Base-by-base conservation (phyloP, 306 rosid genomes). In the Cicer cuneatum region DNA sequence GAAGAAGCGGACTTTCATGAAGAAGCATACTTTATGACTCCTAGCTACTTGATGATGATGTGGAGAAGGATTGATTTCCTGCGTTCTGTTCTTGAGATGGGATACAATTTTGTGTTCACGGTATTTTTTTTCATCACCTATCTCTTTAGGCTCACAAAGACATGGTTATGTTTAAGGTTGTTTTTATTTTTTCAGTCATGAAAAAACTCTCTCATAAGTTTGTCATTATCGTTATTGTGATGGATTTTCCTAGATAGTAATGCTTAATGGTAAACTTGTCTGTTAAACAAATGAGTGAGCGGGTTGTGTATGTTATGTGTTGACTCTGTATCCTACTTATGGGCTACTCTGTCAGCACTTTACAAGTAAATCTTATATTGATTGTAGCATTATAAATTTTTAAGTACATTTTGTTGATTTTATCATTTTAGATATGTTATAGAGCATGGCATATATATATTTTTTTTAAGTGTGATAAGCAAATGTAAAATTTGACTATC, bases 41-140 rank as follows among this genome's bases (percentile, higher is more conserved):
- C 89, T 57, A 81, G 76, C 66, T 94, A 94, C 87, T 78, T 94
- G 92, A 84, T 80, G 86, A 92, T 94, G 97, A 94, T 94, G 97
- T 92, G 97, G 99, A 85, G 82, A 76, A 88, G 96, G 86, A 87
- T 94, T 84, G 96, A 92, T 80, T 92, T 94, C 84, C 87, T 94
- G n/a, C 87, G 90, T 47, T 83, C 90, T 76, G 85, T 94, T 82
- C 89, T 90, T 64, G 95, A 88, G 86, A 76, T 87, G 91, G 99
- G 99, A 4, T 89, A 92, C 93, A 85, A 87, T 85, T 94, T 94
- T 77, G 96, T 94, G 45, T 94, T 94, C 84, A 94, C 99, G 81
- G 99, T 94, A 73, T 64, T 42, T 54, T 43, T 62, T 56, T 69
- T 69, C 57, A 61, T 67, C 73, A 78, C 62, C 60, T 40, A 46